phyloP scores from a whole-genome alignment of 345 rosid genomes.

The Kandelia obovata region DNA sequence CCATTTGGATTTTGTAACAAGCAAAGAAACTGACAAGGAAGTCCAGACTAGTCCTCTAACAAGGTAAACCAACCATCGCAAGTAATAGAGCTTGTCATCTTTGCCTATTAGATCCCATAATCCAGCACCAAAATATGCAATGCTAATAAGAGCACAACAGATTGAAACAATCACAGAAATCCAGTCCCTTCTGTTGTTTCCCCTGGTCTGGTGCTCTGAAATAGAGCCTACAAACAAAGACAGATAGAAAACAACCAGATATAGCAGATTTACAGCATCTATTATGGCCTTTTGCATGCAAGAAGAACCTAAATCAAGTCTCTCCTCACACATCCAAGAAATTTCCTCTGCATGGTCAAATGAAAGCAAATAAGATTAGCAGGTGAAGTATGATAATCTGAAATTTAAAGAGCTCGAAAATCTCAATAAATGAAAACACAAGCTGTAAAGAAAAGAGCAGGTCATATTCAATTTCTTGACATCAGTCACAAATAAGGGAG shows the following conservation, averaged over 20 bases:
- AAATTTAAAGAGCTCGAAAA: too few relatives aligned
- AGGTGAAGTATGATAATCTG: too few relatives aligned
- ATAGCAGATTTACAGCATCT: slow-evolving; percentile 50
- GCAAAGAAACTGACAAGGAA: slow-evolving; percentile 54
- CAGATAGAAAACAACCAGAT: slow-evolving; percentile 53
- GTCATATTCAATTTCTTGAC: too few relatives aligned
- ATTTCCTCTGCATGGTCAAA: slow-evolving; percentile 39
- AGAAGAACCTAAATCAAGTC: slow-evolving; percentile 38
- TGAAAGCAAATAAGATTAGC: background rate
- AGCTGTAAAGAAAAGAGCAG: too few relatives aligned
- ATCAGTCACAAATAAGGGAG: background rate
- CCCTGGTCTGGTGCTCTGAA: slow-evolving; percentile 14
- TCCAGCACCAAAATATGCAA: slow-evolving; percentile 33
- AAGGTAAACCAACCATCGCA: slow-evolving; percentile 34
- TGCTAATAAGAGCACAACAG: slow-evolving; percentile 44
- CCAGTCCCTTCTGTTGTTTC: slow-evolving; percentile 38
- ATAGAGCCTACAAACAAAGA: slow-evolving; percentile 35
- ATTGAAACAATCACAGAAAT: slow-evolving; percentile 34
- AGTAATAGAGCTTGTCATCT: slow-evolving; percentile 7
- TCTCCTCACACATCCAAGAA: slow-evolving; percentile 50
- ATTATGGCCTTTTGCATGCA: slow-evolving; percentile 55
- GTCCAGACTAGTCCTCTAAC: slow-evolving; percentile 58
- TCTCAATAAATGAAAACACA: too few relatives aligned
- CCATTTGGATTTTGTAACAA: slow-evolving; percentile 48
- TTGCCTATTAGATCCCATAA: slow-evolving; percentile 33